These are phyloP conservation scores for Corymbia citriodora DNA, from an alignment of 441 rosid genomes.

Conservation along the genomic window DNA sequence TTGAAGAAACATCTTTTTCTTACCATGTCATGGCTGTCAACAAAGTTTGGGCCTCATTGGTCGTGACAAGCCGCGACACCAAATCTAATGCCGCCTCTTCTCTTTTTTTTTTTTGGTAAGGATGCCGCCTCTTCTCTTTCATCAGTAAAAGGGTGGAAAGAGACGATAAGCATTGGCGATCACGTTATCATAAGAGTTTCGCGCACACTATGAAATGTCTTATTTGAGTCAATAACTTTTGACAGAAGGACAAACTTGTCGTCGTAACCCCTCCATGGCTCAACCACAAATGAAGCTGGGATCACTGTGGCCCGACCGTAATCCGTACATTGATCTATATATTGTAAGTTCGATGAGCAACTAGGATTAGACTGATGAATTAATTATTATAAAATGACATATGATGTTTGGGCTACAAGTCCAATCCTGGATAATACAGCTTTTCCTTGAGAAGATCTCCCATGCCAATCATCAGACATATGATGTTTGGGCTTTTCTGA, in stretches of 20 bases:
- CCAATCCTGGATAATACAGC: not conserved
- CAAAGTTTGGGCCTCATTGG: not conserved
- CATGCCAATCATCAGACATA: not conserved
- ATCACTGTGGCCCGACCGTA: not conserved
- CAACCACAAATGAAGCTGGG: not conserved
- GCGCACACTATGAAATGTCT: accelerated
- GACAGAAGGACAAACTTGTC: not conserved
- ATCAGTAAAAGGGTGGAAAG: not conserved
- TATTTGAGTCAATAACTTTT: not conserved
- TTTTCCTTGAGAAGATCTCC: not conserved
- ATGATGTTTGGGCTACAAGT: not conserved
- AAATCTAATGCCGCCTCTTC: not conserved
- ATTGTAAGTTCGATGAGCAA: not conserved
- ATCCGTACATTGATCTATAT: not conserved
- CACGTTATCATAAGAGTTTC: not conserved
- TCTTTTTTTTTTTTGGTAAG: too few species aligned
- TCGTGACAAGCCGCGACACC: not conserved
- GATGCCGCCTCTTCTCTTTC: not conserved
- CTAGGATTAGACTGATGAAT: not conserved
- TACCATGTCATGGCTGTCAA: not conserved
- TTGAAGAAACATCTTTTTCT: not conserved
- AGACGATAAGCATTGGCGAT: not conserved
- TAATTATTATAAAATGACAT: not conserved
- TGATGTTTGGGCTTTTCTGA: not conserved
- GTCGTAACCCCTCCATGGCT: accelerated